Evolutionary conservation across 306 rosid species (phyloP).

Genomic region (Inga leiocalycina): DNA sequence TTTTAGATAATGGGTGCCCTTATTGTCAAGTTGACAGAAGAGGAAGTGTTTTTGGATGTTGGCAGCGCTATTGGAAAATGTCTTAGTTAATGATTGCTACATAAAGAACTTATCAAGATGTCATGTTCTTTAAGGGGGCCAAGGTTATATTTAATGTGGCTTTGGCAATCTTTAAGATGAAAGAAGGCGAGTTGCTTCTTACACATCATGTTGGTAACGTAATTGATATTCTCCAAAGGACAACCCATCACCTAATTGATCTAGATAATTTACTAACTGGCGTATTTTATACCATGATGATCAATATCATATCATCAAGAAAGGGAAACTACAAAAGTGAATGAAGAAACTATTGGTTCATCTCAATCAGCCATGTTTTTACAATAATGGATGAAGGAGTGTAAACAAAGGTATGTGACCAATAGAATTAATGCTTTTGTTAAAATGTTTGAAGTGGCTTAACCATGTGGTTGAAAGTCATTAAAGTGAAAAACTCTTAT

Average conservation of each 20-base stretch:
- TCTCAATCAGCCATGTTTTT: too few species aligned
- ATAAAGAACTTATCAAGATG: constrained; percentile 91
- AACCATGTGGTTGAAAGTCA: too few species aligned
- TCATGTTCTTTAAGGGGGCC: constrained; percentile 94
- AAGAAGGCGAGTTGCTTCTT: constrained; percentile 74
- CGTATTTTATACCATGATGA: constrained; percentile 52
- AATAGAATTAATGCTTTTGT: too few species aligned
- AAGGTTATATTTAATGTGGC: constrained; percentile 90
- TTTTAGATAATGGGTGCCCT: too few species aligned
- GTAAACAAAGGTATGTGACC: too few species aligned
- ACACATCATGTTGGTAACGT: constrained; percentile 94
- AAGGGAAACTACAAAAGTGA: too few species aligned
- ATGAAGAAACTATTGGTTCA: too few species aligned
- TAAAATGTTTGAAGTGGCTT: too few species aligned
- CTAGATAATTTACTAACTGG: constrained; percentile 90
- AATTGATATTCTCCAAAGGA: constrained; percentile 74
- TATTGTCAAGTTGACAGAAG: constrained; percentile 50
- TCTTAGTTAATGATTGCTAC: constrained; percentile 89
- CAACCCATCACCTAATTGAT: constrained; percentile 91
- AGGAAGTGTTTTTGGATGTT: constrained; percentile 99
- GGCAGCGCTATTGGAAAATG: constrained; percentile 91
- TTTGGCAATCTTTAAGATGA: constrained; percentile 93
- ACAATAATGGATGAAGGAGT: too few species aligned
- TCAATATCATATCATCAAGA: too few species aligned
- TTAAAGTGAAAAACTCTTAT: too few species aligned